Base-by-base conservation (phyloP, 306 rosid genomes). In the Senna tora region DNA sequence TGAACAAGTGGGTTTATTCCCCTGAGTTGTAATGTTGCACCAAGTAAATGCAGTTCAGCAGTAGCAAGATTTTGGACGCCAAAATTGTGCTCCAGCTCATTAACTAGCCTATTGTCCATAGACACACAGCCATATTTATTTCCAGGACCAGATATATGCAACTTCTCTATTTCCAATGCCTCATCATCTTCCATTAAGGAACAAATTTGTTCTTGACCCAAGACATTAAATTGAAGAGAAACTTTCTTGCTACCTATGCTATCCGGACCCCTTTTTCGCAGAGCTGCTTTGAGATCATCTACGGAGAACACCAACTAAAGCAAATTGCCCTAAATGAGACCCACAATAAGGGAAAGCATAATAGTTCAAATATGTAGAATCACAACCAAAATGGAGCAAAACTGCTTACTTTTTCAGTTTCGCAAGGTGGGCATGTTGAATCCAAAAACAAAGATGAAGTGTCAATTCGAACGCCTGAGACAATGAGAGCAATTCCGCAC, bases 401-500 rank as follows among this genome's bases (percentile, higher is more conserved):
- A 62, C 36, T 11, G 47, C 69, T 79, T 32, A 93, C 98, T 64
- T 78, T 87, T 36, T 87, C 88, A 16, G 86, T 51, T 19, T 30
- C 68, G 65, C 65, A 59, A 47, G 65, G 39, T 16, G 79, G 47
- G 49, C 49, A 34, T n/a, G 71, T 13, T 33, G 87, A 68, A 64
- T 83, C 84, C 52, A 69, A 63, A 14, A 62, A 46, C 46, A 71
- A 64, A 54, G 86, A 78, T 4, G 96, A 78, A 16, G 71, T 60
- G 41, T 82, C 63, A n/a, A 91, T 67, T 5, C 83, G 95, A 78
- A 86, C 57, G 71, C 91, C 96, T 0, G 82, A 85, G 34, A 94
- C 74, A 5, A 87, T 80, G 87, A 94, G 64, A 54, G 97, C 95
- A 60, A 94, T 87, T 79, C 98, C 98, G 54, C 98, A 91, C 98